Percentiles rank a stretch among this genome's conserved stretches.
Conservation (phyloP, 169 alveolate genomes). For the Eimeria praecox region DNA sequence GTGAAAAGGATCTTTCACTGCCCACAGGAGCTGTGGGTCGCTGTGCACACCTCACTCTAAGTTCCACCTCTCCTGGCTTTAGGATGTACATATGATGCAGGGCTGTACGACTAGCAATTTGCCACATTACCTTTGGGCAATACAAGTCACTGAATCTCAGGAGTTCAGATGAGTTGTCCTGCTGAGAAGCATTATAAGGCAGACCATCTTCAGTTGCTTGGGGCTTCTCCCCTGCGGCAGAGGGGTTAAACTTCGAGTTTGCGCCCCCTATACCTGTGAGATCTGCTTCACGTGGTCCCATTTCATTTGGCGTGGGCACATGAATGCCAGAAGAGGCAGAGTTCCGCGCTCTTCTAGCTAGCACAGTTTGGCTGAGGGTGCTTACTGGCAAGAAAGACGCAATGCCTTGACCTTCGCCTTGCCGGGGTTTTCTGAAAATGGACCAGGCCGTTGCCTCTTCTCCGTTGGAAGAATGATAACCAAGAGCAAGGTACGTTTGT, state of each 20-base stretch:
- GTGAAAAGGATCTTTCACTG: slow-evolving; percentile 7
- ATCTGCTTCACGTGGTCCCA: not conserved
- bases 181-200: not conserved
- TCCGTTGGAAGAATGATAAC: not conserved
- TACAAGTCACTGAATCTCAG: slow-evolving; percentile 50
- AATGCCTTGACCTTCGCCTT: slow-evolving; percentile 40
- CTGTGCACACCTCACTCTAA: slow-evolving; percentile 59
- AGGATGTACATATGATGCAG: slow-evolving; percentile 44
- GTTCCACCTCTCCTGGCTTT: slow-evolving; percentile 63
- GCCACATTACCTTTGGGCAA: slow-evolving; percentile 54
- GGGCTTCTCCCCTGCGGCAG: not conserved
- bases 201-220: not conserved
- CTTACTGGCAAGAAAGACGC: slow-evolving; percentile 4
- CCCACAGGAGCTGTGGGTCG: slow-evolving; percentile 48
- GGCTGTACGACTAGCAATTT: slow-evolving; percentile 21
- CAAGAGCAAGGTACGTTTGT: not conserved
- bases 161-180: not conserved
- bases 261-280: not conserved
- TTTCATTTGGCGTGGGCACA: not conserved
- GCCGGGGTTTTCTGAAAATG: not conserved
- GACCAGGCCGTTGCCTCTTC: not conserved
- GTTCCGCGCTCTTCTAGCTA: not conserved
- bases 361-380: slow-evolving; percentile 15
- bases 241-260: not conserved
- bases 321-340: not conserved